Base-by-base conservation (phyloP, 352 stramenopile species). In the Phytophthora ramorum region DNA sequence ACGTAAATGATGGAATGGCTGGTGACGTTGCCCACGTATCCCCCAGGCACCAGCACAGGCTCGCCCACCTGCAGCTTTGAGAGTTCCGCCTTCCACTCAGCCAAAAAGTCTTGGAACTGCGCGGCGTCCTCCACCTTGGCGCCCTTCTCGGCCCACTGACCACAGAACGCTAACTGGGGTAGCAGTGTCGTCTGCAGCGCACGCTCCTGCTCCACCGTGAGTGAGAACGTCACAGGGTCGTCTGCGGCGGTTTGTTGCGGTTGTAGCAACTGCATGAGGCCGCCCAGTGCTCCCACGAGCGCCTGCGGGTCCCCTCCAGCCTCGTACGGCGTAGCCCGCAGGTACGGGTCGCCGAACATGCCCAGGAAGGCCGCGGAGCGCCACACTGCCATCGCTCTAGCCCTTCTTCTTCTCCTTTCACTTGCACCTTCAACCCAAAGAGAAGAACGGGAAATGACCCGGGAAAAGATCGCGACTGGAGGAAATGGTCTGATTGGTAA, bases 1-100 rank as follows among this genome's bases (percentile, higher is more conserved):
- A 97, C 69, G 54, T 95, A 96, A 10, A 97, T 71, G 37, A 97
- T 88, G 14, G 82, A 83, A 58, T 95, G 86, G 37, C 86, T 92
- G 17, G 68, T 76, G 7, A 69, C 60, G 51, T 86, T 95, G 51
- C 85, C 81, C n/a, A 91, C 76, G 45, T 88, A 97, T 8, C 90
- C 90, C 13, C 85, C 86, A 12, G 90, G 89, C 9, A 96, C 56
- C 12, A 96, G 64, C 40, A 91, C 65, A 4, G 83, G 66, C 34
- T 90, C 58, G 12, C 71, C 71, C 0, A 75, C 24, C 37, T 85
- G 40, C 32, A 96, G 60, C 16, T 66, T 56, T 7, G 22, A 7
- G 17, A 96, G 52, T 34, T 82, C 77, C n/a, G 58, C 65, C 40
- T 91, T 91, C 85, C 86, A 95, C 46, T 90, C 82, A 13, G 65